Percentiles rank a stretch among this genome's conserved stretches.
Evolutionary conservation across 2,329 filamentous ascomycete genomes (phyloP).

Genomic region (Periconia macrospinosa): DNA sequence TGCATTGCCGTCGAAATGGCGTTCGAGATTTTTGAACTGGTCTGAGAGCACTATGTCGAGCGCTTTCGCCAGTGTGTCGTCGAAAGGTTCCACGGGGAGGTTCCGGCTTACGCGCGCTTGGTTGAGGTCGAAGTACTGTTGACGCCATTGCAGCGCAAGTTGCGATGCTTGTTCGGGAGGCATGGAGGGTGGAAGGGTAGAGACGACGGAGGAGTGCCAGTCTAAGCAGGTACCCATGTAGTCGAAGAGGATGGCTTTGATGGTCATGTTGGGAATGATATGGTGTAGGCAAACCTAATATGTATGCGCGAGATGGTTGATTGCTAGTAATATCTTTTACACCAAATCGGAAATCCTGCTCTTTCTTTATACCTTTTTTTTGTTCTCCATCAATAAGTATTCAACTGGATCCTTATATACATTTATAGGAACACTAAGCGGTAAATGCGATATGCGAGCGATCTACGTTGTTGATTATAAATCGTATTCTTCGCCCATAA

Average conservation of each 20-base stretch:
- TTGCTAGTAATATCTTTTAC: no score
- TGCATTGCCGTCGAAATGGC: slow-evolving; percentile 1
- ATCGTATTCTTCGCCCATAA: no score
- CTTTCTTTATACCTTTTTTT: no score
- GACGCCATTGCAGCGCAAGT: slow-evolving; percentile 3
- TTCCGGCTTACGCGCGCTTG: neutral
- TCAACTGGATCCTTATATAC: no score
- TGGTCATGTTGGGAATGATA: neutral
- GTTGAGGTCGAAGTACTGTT: slow-evolving; percentile 5
- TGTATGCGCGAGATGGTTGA: no score
- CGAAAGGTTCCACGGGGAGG: slow-evolving; percentile 1
- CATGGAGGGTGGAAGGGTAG: neutral
- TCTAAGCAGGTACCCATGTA: slow-evolving; percentile 4
- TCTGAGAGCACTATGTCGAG: neutral
- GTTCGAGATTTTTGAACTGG: neutral
- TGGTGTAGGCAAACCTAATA: no score
- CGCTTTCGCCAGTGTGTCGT: neutral
- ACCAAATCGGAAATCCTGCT: no score
- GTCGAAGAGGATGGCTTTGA: slow-evolving; percentile 6
- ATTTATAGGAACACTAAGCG: no score
- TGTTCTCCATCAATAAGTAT: no score
- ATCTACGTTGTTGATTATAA: no score
- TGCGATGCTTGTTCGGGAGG: neutral
- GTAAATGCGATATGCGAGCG: no score
- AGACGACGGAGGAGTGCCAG: slow-evolving; percentile 1